Evolutionary conservation across 1,284 basidiomycete species (phyloP).

Genomic region (Marasmius oreades): DNA sequence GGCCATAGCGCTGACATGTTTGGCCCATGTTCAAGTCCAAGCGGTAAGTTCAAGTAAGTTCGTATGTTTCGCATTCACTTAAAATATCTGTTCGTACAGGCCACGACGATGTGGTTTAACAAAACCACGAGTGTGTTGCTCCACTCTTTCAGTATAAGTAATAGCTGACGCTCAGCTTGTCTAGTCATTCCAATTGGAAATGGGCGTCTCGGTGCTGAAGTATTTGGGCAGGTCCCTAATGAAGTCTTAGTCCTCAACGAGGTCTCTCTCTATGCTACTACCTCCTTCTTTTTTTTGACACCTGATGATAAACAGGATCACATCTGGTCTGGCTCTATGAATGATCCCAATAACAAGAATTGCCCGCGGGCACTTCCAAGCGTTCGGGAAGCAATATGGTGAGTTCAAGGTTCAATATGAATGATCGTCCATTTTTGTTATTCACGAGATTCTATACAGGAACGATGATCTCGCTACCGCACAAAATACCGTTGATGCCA

Average conservation of each 20-base stretch:
- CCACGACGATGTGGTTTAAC: constrained; percentile 16
- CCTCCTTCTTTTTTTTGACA: background rate
- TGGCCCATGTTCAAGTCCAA: background rate
- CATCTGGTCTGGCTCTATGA: constrained; percentile 17
- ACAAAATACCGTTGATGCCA: constrained; percentile 5
- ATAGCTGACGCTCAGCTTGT: background rate
- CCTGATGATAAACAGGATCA: constrained; percentile 7
- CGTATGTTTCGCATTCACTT: background rate
- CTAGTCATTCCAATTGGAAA: constrained; percentile 15
- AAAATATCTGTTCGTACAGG: background rate
- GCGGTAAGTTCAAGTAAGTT: background rate
- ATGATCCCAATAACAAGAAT: constrained; percentile 14
- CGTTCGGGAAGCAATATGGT: constrained; percentile 13
- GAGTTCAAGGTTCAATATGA: background rate
- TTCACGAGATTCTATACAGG: background rate
- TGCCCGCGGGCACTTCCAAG: constrained; percentile 9
- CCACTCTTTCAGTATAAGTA: background rate
- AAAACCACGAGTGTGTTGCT: constrained; percentile 9
- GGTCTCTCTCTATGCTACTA: background rate
- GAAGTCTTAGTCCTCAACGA: constrained; percentile 14
- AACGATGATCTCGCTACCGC: constrained; percentile 12
- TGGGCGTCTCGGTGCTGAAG: constrained; percentile 13
- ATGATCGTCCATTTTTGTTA: background rate
- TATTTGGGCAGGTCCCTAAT: constrained; percentile 10
- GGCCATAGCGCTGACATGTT: background rate